Percentiles rank a stretch among this genome's conserved stretches.
Conservation (phyloP, 2,329 filamentous ascomycete genomes). For the Claviceps fusiformis region DNA sequence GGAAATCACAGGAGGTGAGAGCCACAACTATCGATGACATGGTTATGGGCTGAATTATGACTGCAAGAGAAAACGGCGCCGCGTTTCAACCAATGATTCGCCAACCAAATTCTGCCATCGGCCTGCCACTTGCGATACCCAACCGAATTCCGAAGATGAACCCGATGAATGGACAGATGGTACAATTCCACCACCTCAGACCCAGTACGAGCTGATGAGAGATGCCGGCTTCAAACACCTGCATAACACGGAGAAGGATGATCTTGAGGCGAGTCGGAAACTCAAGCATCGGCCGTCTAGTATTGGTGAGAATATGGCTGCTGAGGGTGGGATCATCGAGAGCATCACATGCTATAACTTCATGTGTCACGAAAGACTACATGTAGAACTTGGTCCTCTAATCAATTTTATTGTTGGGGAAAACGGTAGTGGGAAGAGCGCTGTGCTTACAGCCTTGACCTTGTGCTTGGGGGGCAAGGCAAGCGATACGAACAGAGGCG, state of each 20-base stretch:
- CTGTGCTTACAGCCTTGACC: slow-evolving; percentile 82
- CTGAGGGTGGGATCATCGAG: slow-evolving; percentile 78
- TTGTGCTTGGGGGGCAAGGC: slow-evolving; percentile 93
- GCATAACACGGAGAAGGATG: slow-evolving; percentile 41
- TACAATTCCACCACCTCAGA: slow-evolving; percentile 27
- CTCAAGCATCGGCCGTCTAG: slow-evolving; percentile 35
- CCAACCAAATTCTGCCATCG: neutral
- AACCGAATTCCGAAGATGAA: slow-evolving; percentile 3
- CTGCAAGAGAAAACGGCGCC: slow-evolving; percentile 12
- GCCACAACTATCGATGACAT: neutral
- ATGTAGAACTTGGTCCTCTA: slow-evolving; percentile 75
- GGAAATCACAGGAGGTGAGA: slow-evolving; percentile 1
- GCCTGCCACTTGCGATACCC: neutral
- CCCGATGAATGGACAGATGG: neutral
- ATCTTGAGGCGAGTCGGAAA: slow-evolving; percentile 51
- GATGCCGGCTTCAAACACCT: slow-evolving; percentile 47
- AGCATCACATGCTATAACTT: slow-evolving; percentile 82
- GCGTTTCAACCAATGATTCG: slow-evolving; percentile 1
- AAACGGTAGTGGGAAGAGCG: slow-evolving; percentile 96
- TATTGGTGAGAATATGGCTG: slow-evolving; percentile 55
- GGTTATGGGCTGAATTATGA: neutral
- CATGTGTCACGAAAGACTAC: slow-evolving; percentile 82
- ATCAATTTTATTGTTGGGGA: slow-evolving; percentile 98
- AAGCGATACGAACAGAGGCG: slow-evolving; percentile 80
- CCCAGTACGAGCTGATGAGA: slow-evolving; percentile 48